These are phyloP conservation scores for Pogostemon cablin DNA, from an alignment of 257 asterid species.

Conservation along the genomic window DNA sequence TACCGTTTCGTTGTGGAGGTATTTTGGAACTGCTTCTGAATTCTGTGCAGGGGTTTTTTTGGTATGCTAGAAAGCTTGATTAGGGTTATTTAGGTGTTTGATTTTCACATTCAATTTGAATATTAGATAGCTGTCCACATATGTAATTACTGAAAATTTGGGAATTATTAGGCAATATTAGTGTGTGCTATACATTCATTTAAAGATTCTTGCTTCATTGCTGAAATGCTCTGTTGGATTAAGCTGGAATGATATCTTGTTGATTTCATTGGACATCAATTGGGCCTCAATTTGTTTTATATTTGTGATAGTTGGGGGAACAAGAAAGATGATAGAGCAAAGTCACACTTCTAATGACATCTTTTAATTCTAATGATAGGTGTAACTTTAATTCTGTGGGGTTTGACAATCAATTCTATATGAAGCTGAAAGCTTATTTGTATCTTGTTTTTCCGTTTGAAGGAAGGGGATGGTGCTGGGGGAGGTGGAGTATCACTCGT, in stretches of 20 bases:
- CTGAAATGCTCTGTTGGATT: too few species aligned
- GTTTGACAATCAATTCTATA: not conserved
- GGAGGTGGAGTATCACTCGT: conserved; percentile 86
- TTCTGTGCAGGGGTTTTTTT: conserved; percentile 1
- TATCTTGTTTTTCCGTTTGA: conserved; percentile 24
- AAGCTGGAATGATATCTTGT: too few species aligned
- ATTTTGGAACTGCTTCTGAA: not conserved
- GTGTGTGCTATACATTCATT: too few species aligned
- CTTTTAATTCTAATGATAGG: not conserved
- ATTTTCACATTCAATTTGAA: conserved; percentile 1
- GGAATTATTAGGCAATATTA: not conserved
- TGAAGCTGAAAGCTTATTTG: not conserved
- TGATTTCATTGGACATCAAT: too few species aligned
- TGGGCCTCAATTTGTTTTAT: too few species aligned
- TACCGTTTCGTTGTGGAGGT: not conserved
- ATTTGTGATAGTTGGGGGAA: too few species aligned
- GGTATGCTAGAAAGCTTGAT: not conserved
- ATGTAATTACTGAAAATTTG: not conserved
- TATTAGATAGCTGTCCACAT: conserved; percentile 2
- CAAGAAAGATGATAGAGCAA: too few species aligned
- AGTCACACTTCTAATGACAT: not conserved
- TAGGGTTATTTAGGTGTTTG: not conserved
- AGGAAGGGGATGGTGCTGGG: conserved; percentile 92
- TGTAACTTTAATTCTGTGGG: not conserved
- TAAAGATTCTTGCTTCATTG: too few species aligned